A percentile compares a stretch with the other conserved stretches of the same genome.
Evolutionary conservation across 495 filamentous ascomycete genomes (phyloP).

Genomic region (Penicillium egyptiacum): DNA sequence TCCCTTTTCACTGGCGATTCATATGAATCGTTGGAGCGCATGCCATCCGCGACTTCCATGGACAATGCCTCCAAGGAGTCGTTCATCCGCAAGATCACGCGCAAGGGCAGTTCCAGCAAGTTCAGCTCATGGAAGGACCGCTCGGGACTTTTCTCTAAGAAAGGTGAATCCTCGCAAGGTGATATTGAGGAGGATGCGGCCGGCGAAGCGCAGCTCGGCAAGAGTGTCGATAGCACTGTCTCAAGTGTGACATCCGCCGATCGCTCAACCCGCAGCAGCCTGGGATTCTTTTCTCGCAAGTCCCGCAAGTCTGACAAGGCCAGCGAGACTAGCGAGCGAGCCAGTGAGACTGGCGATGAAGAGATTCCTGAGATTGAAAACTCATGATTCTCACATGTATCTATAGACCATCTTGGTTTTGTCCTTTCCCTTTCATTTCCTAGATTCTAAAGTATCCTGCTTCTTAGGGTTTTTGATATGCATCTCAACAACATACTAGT

Average conservation of each 20-base stretch:
- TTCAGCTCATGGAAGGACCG: slow-evolving; percentile 74
- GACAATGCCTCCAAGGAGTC: slow-evolving; percentile 63
- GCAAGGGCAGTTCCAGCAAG: slow-evolving; percentile 78
- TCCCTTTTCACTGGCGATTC: slow-evolving; percentile 69
- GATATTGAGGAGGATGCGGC: slow-evolving; percentile 51
- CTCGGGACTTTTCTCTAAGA: slow-evolving; percentile 62
- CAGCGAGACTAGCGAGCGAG: slow-evolving; percentile 48
- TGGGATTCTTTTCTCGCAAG: slow-evolving; percentile 53
- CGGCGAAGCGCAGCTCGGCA: slow-evolving; percentile 48
- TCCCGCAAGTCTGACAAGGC: slow-evolving; percentile 48
- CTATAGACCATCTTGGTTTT: slow-evolving; percentile 11
- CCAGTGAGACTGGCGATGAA: slow-evolving; percentile 51
- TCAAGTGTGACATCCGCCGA: slow-evolving; percentile 47
- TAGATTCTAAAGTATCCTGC: slow-evolving; percentile 10
- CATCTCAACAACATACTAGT: slow-evolving; percentile 6
- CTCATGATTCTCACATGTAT: slow-evolving; percentile 13
- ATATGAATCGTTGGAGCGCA: slow-evolving; percentile 69
- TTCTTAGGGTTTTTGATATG: slow-evolving; percentile 7
- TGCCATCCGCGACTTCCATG: slow-evolving; percentile 63
- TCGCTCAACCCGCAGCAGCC: slow-evolving; percentile 46
- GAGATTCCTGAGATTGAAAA: slow-evolving; percentile 37
- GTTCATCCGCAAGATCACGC: slow-evolving; percentile 70
- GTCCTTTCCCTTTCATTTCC: slow-evolving; percentile 17
- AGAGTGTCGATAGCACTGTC: slow-evolving; percentile 48
- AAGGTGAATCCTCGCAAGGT: slow-evolving; percentile 52